phyloP scores from a whole-genome alignment of 1,139 yeast genomes.

The Debaryomycetaceae sp. region DNA sequence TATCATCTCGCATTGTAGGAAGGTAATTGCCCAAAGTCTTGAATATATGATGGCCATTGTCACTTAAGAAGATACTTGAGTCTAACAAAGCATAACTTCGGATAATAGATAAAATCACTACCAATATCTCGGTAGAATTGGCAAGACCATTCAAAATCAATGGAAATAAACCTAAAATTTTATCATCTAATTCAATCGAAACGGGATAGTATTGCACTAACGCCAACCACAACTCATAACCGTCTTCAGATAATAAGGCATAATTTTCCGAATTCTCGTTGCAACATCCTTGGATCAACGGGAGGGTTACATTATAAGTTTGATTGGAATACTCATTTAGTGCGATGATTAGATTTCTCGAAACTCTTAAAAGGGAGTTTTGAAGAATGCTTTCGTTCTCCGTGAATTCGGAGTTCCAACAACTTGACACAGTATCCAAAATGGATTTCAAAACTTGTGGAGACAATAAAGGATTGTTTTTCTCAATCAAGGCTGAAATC shows the following conservation, averaged over 20 bases:
- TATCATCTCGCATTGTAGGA: conserved; percentile 66
- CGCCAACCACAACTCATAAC: conserved; percentile 78
- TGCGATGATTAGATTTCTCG: conserved; percentile 63
- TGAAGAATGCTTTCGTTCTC: conserved; percentile 66
- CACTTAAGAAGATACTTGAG: conserved; percentile 43
- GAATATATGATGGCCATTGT: conserved; percentile 40
- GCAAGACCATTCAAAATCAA: conserved; percentile 48
- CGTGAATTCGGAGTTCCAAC: conserved; percentile 63
- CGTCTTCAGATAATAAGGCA: conserved; percentile 77
- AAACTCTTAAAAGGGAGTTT: conserved; percentile 65
- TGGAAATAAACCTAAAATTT: conserved; percentile 44
- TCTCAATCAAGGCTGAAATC: conserved; percentile 60
- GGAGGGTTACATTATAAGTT: conserved; percentile 64
- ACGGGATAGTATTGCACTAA: conserved; percentile 56
- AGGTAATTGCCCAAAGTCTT: conserved; percentile 54
- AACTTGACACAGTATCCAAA: conserved; percentile 59
- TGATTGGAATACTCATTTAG: conserved; percentile 56
- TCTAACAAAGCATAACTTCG: conserved; percentile 68
- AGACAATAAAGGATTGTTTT: conserved; percentile 60
- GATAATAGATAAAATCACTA: conserved; percentile 61
- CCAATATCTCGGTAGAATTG: conserved; percentile 74
- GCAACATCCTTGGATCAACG: conserved; percentile 67
- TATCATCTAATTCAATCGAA: conserved; percentile 17
- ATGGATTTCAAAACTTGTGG: conserved; percentile 50
- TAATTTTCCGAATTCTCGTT: conserved; percentile 54